Base-by-base conservation (phyloP, 1,284 basidiomycete genomes). In the Ganoderma sp. region DNA sequence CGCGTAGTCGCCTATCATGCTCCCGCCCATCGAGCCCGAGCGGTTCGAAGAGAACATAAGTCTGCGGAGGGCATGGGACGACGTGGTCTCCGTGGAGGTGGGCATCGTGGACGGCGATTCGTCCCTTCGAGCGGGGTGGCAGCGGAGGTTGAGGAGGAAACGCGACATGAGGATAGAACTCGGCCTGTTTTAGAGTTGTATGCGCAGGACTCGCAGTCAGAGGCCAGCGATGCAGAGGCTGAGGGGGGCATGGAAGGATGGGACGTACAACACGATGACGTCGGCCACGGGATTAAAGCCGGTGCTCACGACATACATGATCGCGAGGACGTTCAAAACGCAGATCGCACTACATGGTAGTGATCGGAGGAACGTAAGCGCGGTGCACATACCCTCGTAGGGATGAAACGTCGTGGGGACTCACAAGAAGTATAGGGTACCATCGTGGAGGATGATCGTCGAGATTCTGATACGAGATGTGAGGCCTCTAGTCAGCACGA, bases 61-160 rank as follows among this genome's bases (percentile, higher is more conserved):
- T 5, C 65, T 62, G 3, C 66, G 63, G 32, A 60, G 5, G 42
- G 66, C 22, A 41, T 19, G 42, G 14, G 64, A 57, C 2, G 41
- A 37, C 7, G 19, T 22, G 52, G 48, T 10, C 15, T n/a, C 19
- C 41, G 25, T 1, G 7, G 45, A 14, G 19, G 64, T 28, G 61
- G 48, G 59, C 4, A 57, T 37, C 10, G 58, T 34, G 32, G 32
- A 34, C 19, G 39, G 28, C 3, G 59, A 43, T 28, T 72, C 71
- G 37, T 39, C 37, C 37, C 37, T 45, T 17, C 48, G 65, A 2
- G 65, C 42, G 52, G 65, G 68, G 22, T 65, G 57, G 61, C 67
- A 64, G n/a, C 71, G 69, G 42, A 73, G 71, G 67, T 73, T 73
- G 43, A 73, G 66, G 15, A 73, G 66, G 67, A 73, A 73, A 45